Evolutionary conservation across 1,284 basidiomycete species (phyloP).

Genomic region (Ceratobasidium sp.): DNA sequence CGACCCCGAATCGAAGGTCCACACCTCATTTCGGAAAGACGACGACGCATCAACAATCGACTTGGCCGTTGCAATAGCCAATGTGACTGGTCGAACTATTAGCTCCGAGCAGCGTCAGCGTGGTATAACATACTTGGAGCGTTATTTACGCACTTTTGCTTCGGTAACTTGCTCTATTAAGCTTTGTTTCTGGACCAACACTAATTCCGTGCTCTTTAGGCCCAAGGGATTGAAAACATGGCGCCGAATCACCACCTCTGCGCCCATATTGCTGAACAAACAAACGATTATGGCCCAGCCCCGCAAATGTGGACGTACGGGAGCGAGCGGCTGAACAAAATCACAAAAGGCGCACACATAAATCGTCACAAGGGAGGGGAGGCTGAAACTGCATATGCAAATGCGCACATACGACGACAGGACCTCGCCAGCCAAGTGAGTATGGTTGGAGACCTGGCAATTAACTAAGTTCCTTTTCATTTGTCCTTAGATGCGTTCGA

Average conservation of each 20-base stretch:
- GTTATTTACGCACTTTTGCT: slow-evolving; percentile 15
- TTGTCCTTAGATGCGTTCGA: not conserved
- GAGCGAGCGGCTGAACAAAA: slow-evolving; percentile 7
- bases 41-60: slow-evolving; percentile 23
- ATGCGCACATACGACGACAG: slow-evolving; percentile 8
- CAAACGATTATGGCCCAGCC: slow-evolving; percentile 8
- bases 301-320: slow-evolving; percentile 22
- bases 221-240: slow-evolving; percentile 24
- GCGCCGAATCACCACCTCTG: slow-evolving; percentile 18
- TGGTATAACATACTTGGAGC: slow-evolving; percentile 3
- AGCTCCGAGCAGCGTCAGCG: slow-evolving; percentile 3
- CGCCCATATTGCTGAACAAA: slow-evolving; percentile 2
- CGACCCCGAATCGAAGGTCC: slow-evolving; percentile 5
- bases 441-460: not conserved
- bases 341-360: not conserved
- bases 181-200: not conserved
- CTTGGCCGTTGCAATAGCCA: slow-evolving; percentile 17
- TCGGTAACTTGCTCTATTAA: not conserved
- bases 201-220: not conserved
- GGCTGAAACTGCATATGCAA: not conserved
- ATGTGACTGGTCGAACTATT: slow-evolving; percentile 15
- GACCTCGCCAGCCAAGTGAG: not conserved
- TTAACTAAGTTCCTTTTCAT: not conserved
- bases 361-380: slow-evolving; percentile 7
- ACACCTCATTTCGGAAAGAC: slow-evolving; percentile 11